Base-by-base conservation (phyloP, 352 stramenopile genomes). In the Phytophthora pisi region DNA sequence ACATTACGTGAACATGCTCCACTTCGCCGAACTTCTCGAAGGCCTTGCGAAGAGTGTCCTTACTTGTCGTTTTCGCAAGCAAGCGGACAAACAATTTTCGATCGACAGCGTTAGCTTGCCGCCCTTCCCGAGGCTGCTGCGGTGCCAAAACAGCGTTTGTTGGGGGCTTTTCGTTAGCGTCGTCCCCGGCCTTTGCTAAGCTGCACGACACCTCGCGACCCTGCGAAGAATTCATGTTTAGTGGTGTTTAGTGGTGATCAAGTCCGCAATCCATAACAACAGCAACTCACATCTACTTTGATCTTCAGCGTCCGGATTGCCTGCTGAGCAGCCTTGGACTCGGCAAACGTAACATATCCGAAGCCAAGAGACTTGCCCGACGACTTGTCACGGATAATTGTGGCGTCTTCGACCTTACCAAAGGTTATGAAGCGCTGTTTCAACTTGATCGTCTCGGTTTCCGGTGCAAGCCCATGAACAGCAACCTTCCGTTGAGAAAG, bases 401-500 rank as follows among this genome's bases (percentile, higher is more conserved):
- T 71, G 36, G 53, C 83, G 64, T 91, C 71, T 58, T 91, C 75
- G 10, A 94, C 69, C 10, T 84, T 57, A 13, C 86, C 86, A 57
- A 92, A 94, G 26, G 45, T 45, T 43, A 63, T 57, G 59, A 92
- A 91, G 16, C 74, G 66, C 26, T 72, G 50, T 51, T 78, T 82
- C 46, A 94, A 66, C 24, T 42, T 42, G 28, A 61, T 46, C 45
- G 90, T 78, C 34, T 64, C 76, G 59, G 72, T 81, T 42, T 90
- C 72, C 75, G 75, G 85, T 36, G 86, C 71, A 46, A 94, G 74
- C 11, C 79, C 81, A 50, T 76, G 75, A 66, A 94, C 79, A 67
- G 90, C 88, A 40, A 94, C 77, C 62, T 91, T 91, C 66, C 86
- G 77, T 55, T 90, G 79, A 43, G 68, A 65, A n/a, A 91, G 53